Base-by-base conservation (phyloP, 129 eudicot species). In the Centaurea solstitialis region DNA sequence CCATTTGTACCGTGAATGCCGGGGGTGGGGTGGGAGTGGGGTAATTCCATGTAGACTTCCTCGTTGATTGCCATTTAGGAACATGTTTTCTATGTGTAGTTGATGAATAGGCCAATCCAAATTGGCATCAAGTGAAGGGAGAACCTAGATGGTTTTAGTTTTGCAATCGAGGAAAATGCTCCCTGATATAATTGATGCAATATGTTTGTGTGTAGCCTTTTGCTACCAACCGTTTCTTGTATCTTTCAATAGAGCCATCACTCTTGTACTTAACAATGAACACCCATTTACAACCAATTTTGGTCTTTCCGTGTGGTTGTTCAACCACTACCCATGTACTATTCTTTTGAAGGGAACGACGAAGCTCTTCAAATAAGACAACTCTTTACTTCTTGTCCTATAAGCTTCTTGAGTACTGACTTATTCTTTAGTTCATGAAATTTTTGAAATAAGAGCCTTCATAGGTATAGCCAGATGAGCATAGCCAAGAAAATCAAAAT, bases 41-140 rank as follows among this genome's bases (percentile, higher is more conserved):
- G 64, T 6, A 43, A 17, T 11, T 64, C 70, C 74, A 77, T 66
- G 40, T 77, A 77, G 53, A 77, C 73, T 61, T 77, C 47, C 21
- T 77, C 72, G 9, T 26, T 61, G 64, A 10, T 77, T 73, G 20
- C 74, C 73, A 35, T 64, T 40, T 6, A 77, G 7, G 5, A 77
- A 77, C 4, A 37, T 33, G 21, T 35, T 62, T 23, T 77, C 20
- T 5, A 77, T 61, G 10, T 77, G 64, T 9, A 62, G 37, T 66
- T 77, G 81, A 33, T 30, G 73, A 0, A 77, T 50, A 30, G 47
- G 47, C 22, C 75, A 70, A 70, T 70, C 50, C 4, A 70, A 70
- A 22, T 37, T 70, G 4, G 47, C 22, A 10, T 9, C 75, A 17
- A 70, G 40, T 11, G 75, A 70, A 3, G 37, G 22, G 20, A 70